Evolutionary conservation across 768 basidiomycete species (phyloP), one percentile per base, ranked within the genome.

Genomic region (Wakefieldia striispora): DNA sequence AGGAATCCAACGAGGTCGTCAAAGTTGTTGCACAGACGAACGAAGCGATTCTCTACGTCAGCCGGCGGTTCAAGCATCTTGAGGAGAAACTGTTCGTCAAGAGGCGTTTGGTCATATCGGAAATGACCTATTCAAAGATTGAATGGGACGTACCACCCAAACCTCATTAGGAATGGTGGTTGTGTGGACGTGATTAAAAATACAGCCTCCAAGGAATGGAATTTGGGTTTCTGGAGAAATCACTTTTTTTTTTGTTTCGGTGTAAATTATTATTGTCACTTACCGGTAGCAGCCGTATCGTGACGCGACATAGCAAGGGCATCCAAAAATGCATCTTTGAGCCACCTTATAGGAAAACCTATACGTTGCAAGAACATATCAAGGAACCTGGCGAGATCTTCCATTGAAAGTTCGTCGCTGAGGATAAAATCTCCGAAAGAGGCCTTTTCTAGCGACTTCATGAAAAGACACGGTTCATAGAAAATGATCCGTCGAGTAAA

Each of bases 381-480:
- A 2, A 46, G 0, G 34, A 66, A 57, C 43, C 31, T 51, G 23
- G 19, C 3, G 8, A 54, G 11, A 37, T 70, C 67, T 5, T 63
- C 64, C 0, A 53, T 24, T 0, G 60, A 53, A 39, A 71, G 68
- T 26, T 68, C 61, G 3, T 71, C 60, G 24, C 63, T 59, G 35
- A 70, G 53, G 19, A 70, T 33, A n/a, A 71, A 43, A 41, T 71
- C 68, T 40, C 58, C 58, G 43, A 70, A 57, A 13, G 68, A 71
- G 3, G 66, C 69, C 34, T 57, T 70, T 13, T 59, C 59, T 21
- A 61, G n/a, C 4, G 67, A 49, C 40, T 64, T 66, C 54, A 60
- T 49, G 27, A 62, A 65, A 3, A 71, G 56, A 11, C 31, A 49
- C 1, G 61, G 62, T 11, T 71, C 48, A 19, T 71, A 54, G 21